A percentile compares a stretch with the other conserved stretches of the same genome.
These are phyloP conservation scores for Cyberlindnera veronae DNA, from an alignment of 805 yeast genomes.

Conservation along the genomic window DNA sequence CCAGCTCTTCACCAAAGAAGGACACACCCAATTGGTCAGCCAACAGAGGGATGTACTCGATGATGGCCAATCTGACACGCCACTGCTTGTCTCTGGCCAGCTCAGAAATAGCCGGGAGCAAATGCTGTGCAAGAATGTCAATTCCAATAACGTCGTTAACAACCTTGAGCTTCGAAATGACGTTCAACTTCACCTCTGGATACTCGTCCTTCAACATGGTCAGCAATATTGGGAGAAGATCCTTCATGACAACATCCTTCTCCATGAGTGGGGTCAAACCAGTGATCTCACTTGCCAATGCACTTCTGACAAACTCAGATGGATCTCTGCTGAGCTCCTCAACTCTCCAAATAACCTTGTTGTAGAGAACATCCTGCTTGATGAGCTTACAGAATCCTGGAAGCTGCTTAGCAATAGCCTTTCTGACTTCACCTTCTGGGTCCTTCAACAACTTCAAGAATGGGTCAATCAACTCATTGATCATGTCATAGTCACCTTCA, in stretches of 20 bases:
- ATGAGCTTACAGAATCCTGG: conserved; percentile 67
- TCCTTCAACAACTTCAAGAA: conserved; percentile 80
- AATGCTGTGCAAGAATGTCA: conserved; percentile 75
- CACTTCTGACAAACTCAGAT: conserved; percentile 89
- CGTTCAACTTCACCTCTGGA: conserved; percentile 93
- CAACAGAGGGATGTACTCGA: conserved; percentile 90
- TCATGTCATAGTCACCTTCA: conserved; percentile 50
- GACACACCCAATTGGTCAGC: conserved; percentile 93
- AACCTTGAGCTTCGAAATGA: conserved; percentile 84
- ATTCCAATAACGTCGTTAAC: conserved; percentile 96
- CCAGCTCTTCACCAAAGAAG: conserved; percentile 88
- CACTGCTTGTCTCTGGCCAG: conserved; percentile 95
- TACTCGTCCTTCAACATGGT: conserved; percentile 95
- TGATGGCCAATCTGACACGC: conserved; percentile 96
- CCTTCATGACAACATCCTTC: conserved; percentile 77
- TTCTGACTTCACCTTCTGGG: conserved; percentile 94
- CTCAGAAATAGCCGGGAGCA: conserved; percentile 93
- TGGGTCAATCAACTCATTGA: conserved; percentile 49
- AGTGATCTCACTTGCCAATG: conserved; percentile 85
- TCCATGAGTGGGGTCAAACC: conserved; percentile 83
- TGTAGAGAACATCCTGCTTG: conserved; percentile 50
- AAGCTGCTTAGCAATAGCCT: conserved; percentile 88
- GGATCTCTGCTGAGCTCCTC: conserved; percentile 84
- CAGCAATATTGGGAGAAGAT: conserved; percentile 81
- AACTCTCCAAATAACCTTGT: conserved; percentile 77